A percentile compares a stretch with the other conserved stretches of the same genome.
These are phyloP conservation scores for Casuarina equisetifolia DNA, from an alignment of 306 rosid species.

Conservation along the genomic window DNA sequence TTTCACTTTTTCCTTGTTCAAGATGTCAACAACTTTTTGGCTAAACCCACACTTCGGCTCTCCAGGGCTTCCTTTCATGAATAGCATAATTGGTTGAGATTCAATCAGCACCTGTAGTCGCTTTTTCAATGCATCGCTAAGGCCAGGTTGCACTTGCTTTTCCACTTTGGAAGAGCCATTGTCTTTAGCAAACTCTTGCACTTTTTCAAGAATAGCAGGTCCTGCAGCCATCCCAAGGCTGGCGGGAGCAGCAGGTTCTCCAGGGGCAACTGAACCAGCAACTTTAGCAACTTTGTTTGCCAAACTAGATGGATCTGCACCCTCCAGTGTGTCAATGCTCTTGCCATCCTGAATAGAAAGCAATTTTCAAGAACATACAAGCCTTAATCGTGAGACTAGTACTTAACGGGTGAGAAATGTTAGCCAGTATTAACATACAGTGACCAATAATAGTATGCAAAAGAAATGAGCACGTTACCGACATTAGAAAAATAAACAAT, in stretches of 20 bases:
- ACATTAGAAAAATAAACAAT: not conserved
- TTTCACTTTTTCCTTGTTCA: slow-evolving; percentile 73
- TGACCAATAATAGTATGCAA: not conserved
- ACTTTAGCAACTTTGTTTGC: slow-evolving; percentile 89
- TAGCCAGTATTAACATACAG: not conserved
- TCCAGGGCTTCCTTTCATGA: slow-evolving; percentile 90
- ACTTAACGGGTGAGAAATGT: not conserved
- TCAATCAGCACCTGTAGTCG: slow-evolving; percentile 60
- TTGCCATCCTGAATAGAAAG: slow-evolving; percentile 70
- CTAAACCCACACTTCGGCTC: slow-evolving; percentile 90
- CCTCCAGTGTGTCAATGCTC: slow-evolving; percentile 81
- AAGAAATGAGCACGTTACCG: not conserved
- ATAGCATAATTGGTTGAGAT: slow-evolving; percentile 65
- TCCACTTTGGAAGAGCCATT: slow-evolving; percentile 51
- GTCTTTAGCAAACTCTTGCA: slow-evolving; percentile 64
- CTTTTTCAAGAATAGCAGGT: slow-evolving; percentile 65
- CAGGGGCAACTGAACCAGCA: slow-evolving; percentile 66
- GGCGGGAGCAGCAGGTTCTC: slow-evolving; percentile 87
- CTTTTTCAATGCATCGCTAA: slow-evolving; percentile 40
- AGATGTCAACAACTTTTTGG: slow-evolving; percentile 66
- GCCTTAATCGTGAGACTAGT: not conserved
- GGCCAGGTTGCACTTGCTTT: slow-evolving; percentile 45
- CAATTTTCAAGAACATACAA: slow-evolving; percentile 1
- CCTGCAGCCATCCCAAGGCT: slow-evolving; percentile 96
- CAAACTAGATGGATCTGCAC: slow-evolving; percentile 98